Evolutionary conservation across 2,329 filamentous ascomycete species (phyloP).

Genomic region (Ilyonectria sp.): DNA sequence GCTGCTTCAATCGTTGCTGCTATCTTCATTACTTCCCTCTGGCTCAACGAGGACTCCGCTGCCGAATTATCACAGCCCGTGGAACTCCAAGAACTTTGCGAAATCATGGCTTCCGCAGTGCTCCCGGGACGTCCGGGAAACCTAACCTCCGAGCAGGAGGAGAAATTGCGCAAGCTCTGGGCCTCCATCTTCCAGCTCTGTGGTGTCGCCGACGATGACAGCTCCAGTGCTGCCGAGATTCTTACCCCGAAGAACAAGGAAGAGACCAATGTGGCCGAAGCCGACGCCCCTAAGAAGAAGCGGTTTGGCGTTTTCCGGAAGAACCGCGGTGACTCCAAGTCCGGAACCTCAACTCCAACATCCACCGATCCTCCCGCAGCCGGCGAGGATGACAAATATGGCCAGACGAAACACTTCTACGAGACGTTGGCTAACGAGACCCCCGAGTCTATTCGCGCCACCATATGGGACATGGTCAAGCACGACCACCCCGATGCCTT

Average conservation of each 20-base stretch:
- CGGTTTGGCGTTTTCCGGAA: constrained; percentile 79
- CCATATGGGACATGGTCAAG: constrained; percentile 96
- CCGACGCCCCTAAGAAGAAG: constrained; percentile 81
- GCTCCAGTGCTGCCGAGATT: constrained; percentile 43
- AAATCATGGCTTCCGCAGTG: constrained; percentile 58
- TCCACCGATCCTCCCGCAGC: constrained; percentile 58
- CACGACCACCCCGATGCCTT: constrained; percentile 89
- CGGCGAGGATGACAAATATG: constrained; percentile 90
- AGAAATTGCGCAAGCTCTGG: constrained; percentile 93
- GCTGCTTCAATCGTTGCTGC: constrained; percentile 30
- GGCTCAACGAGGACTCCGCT: constrained; percentile 24
- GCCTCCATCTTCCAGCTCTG: constrained; percentile 81
- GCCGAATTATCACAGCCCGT: constrained; percentile 8
- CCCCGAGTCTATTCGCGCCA: constrained; percentile 83
- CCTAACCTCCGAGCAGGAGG: constrained; percentile 90
- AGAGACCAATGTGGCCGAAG: constrained; percentile 46
- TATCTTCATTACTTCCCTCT: constrained; percentile 36
- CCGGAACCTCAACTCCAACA: constrained; percentile 53
- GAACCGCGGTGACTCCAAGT: constrained; percentile 65
- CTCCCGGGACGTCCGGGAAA: constrained; percentile 85
- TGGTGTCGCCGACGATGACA: constrained; percentile 64
- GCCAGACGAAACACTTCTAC: constrained; percentile 88
- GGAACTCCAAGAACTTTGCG: constrained; percentile 36
- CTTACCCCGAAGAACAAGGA: constrained; percentile 37
- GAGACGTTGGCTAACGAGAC: constrained; percentile 83